Evolutionary conservation across 2,329 filamentous ascomycete species (phyloP).

Genomic region (Fusarium xylarioides): DNA sequence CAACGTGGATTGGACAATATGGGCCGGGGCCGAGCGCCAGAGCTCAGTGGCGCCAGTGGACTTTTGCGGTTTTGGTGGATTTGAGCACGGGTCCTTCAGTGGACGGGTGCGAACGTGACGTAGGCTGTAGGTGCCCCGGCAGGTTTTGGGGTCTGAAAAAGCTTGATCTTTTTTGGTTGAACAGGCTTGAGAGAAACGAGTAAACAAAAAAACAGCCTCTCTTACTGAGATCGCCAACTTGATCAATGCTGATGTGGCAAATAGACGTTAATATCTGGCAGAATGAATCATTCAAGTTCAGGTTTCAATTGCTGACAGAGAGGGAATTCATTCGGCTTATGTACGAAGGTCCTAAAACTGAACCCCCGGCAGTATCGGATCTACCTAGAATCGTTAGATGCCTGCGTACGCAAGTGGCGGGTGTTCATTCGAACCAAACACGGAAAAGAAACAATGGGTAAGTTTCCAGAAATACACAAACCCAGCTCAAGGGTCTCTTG

Average conservation of each 20-base stretch:
- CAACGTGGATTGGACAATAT: constrained; percentile 14
- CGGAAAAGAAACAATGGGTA: background rate
- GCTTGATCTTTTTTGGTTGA: constrained; percentile 21
- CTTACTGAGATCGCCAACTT: constrained; percentile 21
- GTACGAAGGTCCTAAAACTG: constrained; percentile 12
- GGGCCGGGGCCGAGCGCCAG: constrained; percentile 2
- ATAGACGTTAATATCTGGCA: background rate
- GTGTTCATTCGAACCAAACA: background rate
- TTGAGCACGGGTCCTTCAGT: constrained; percentile 13
- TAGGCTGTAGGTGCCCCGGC: constrained; percentile 25
- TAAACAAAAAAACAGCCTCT: constrained; percentile 15
- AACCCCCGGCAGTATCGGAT: constrained; percentile 32
- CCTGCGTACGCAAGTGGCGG: constrained; percentile 38
- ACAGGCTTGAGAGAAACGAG: constrained; percentile 1
- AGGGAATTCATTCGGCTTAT: constrained; percentile 22
- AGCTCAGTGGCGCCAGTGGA: constrained; percentile 11
- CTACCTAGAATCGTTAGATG: constrained; percentile 20
- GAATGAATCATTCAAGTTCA: background rate
- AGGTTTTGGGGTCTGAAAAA: constrained; percentile 13
- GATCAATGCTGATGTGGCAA: background rate
- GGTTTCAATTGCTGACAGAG: constrained; percentile 9
- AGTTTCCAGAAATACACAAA: constrained; percentile 33
- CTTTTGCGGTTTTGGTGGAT: constrained; percentile 14
- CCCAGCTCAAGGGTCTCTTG: background rate
- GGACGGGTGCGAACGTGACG: constrained; percentile 26